Evolutionary conservation across 1,284 basidiomycete species (phyloP), one percentile per base, ranked within the genome.

Genomic region (Agroathelia rolfsii): DNA sequence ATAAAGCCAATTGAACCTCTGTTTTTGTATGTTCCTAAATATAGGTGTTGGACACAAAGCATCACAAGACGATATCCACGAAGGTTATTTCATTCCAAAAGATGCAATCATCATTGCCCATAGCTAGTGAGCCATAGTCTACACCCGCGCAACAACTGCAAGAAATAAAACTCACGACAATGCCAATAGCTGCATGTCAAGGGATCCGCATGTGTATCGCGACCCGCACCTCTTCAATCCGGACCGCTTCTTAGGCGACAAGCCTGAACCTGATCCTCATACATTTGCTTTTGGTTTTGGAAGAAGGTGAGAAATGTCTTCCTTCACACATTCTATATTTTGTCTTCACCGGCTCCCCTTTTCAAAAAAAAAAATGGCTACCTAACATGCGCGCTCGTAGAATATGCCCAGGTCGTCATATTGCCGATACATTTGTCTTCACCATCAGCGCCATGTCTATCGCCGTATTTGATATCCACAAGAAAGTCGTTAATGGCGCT

Each of bases 351-450:
- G 31, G 30, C 33, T 30, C 15, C 27, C 4, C 30, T 47, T 50
- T 29, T 28, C n/a, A n/a, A n/a, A n/a, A n/a, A n/a, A n/a, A n/a
- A n/a, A n/a, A n/a, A n/a, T n/a, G n/a, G n/a, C n/a, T 41, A 11
- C 47, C 45, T 31, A 75, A 72, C 24, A 66, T 64, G 32, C 74
- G 72, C 43, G n/a, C n/a, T n/a, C n/a, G n/a, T n/a, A n/a, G n/a
- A n/a, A n/a, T n/a, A n/a, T n/a, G n/a, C n/a, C 73, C 41, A 71
- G 70, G 71, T 4, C 36, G 63, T 38, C 62, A 70, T 44, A 59
- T 77, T 34, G 73, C 74, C 2, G 72, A 76, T 43, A 58, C 66
- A 14, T 70, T 69, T 0, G 46, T 74, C 5, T 77, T 69, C 48
- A 63, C 74, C 28, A 59, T 67, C 7, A 63, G 61, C 32, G 72